Evolutionary conservation across 140 eudicot genomes (phyloP).

Genomic region (Stevia rebaudiana): DNA sequence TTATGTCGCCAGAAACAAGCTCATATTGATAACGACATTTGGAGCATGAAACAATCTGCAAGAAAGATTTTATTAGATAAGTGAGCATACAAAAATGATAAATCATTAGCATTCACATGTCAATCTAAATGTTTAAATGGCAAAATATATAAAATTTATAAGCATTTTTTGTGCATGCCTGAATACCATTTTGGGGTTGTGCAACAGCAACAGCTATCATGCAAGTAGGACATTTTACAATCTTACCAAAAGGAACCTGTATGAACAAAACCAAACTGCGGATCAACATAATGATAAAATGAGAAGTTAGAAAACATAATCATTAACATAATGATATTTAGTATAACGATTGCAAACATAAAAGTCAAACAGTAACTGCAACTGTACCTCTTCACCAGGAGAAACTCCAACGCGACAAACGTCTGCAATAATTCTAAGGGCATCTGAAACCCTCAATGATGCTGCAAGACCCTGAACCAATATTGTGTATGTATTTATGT

Average conservation of each 20-base stretch:
- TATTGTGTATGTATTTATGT: conserved; percentile 60
- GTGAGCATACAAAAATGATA: conserved; percentile 4
- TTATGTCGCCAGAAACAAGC: conserved; percentile 78
- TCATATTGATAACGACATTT: conserved; percentile 93
- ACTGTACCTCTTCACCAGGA: conserved; percentile 80
- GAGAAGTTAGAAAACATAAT: background rate
- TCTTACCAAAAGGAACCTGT: conserved; percentile 99
- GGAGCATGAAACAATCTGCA: conserved; percentile 87
- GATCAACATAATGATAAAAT: background rate
- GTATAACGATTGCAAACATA: background rate
- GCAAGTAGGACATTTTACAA: conserved; percentile 85
- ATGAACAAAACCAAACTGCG: conserved; percentile 12
- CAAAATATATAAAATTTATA: background rate
- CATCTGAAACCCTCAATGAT: conserved; percentile 82
- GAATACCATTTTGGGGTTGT: conserved; percentile 98
- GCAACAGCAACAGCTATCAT: conserved; percentile 86
- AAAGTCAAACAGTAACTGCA: background rate
- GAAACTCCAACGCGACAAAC: conserved; percentile 83
- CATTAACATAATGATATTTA: conserved; percentile 2
- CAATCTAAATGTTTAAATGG: conserved; percentile 1
- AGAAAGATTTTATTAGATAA: conserved; percentile 1
- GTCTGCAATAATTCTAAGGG: conserved; percentile 55
- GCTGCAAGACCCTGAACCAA: conserved; percentile 78
- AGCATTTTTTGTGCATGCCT: conserved; percentile 66
- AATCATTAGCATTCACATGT: background rate